These are phyloP conservation scores for Cyberlindnera mycetangii DNA, from an alignment of 805 yeast species.

Conservation along the genomic window DNA sequence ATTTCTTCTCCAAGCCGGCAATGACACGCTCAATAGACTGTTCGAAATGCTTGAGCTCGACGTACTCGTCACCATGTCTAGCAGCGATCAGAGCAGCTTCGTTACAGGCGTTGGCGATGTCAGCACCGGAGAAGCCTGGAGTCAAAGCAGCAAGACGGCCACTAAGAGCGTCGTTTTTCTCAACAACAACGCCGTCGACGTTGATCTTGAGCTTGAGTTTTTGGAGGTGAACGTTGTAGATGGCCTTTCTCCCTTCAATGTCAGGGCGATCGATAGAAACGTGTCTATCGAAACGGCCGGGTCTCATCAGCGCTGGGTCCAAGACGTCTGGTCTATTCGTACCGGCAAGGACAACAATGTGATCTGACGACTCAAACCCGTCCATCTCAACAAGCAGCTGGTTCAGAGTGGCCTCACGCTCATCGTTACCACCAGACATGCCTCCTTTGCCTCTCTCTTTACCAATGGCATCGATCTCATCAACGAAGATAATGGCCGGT, in stretches of 20 bases:
- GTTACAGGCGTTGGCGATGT: slow-evolving; percentile 90
- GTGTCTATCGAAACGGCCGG: slow-evolving; percentile 93
- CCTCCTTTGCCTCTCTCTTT: slow-evolving; percentile 72
- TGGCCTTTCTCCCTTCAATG: slow-evolving; percentile 83
- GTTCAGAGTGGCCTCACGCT: slow-evolving; percentile 88
- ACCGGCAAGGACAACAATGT: slow-evolving; percentile 92
- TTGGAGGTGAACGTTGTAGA: slow-evolving; percentile 74
- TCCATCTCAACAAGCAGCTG: slow-evolving; percentile 95
- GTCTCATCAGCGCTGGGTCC: slow-evolving; percentile 87
- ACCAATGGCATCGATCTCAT: slow-evolving; percentile 96
- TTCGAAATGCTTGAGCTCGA: slow-evolving; percentile 75
- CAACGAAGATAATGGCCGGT: slow-evolving; percentile 87
- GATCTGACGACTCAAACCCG: slow-evolving; percentile 85
- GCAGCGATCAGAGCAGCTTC: slow-evolving; percentile 96
- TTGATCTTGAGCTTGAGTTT: slow-evolving; percentile 49
- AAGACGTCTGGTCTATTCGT: slow-evolving; percentile 90
- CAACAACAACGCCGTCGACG: slow-evolving; percentile 38
- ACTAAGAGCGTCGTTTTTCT: slow-evolving; percentile 56
- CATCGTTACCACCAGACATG: slow-evolving; percentile 83
- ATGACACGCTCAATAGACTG: slow-evolving; percentile 91
- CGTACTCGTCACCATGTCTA: slow-evolving; percentile 59
- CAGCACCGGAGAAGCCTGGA: slow-evolving; percentile 96
- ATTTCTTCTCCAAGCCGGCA: slow-evolving; percentile 89
- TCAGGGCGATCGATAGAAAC: slow-evolving; percentile 85
- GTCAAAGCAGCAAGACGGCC: slow-evolving; percentile 89